Base-by-base conservation (phyloP, 1,139 yeast species). In the Geotrichum klebahnii region DNA sequence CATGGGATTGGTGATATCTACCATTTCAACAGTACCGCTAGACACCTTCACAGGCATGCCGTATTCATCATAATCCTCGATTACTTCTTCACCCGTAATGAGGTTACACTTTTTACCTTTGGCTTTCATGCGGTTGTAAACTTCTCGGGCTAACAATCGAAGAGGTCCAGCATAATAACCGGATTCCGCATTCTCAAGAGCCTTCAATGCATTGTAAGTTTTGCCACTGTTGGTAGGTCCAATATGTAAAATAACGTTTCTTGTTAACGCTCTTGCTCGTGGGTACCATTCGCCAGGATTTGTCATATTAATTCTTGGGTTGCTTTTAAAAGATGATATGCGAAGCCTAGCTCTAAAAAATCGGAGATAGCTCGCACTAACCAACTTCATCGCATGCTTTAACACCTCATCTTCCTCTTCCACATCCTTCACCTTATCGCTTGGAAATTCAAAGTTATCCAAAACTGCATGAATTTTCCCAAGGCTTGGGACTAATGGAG, bases 211-310 rank as follows among this genome's bases (percentile, higher is more conserved):
- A 45, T 79, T 77, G 63, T 86, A 85, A 0, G 98, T 92, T 62
- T 92, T 92, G n/a, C 99, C 99, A 59, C 94, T 82, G 65, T 92
- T 92, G 0, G 99, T 92, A 0, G 99, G 98, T 0, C 99, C 99
- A 17, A 92, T 88, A 65, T 92, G 99, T 80, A 94, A 78, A 19
- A 83, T 76, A 41, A 92, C 76, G 52, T 84, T 83, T 37, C 99
- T 73, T 56, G 80, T 82, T 72, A 89, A 74, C 56, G 82, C 79
- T 40, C 98, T 73, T 0, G 98, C 95, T 45, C 76, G 80, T 0
- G 98, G 96, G 61, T 76, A 92, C 94, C 96, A 86, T 63, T 83
- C 88, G 1, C 84, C 82, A 0, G 96, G 96, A 24, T 57, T 56
- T 5, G 58, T 54, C 50, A 60, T 36, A 43, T 57, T 57, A 12